Conservation (phyloP, 108 stramenopile genomes). For the Fistulifera solaris region DNA sequence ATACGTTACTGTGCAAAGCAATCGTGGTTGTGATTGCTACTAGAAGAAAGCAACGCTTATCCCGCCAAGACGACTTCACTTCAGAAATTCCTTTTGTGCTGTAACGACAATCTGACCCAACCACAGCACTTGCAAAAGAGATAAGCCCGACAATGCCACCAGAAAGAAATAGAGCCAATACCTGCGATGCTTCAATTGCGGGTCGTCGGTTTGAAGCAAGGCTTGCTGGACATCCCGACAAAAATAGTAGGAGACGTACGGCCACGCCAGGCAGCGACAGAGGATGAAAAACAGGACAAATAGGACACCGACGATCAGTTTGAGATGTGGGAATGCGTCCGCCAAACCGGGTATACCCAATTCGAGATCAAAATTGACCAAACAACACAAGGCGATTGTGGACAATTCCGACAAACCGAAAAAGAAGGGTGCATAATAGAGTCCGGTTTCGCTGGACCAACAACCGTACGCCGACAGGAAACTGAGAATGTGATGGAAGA, state of each 20-base stretch:
- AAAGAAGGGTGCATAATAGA: constrained; percentile 69
- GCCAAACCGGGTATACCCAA: constrained; percentile 64
- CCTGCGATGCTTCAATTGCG: constrained; percentile 23
- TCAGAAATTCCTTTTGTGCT: constrained; percentile 47
- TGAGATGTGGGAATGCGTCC: constrained; percentile 58
- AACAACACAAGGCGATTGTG: constrained; percentile 57
- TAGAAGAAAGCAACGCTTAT: too few relatives aligned
- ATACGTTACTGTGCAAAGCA: too few relatives aligned
- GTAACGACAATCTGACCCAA: constrained; percentile 56
- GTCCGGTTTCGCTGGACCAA: constrained; percentile 43
- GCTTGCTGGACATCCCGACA: constrained; percentile 40
- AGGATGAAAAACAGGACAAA: constrained; percentile 72
- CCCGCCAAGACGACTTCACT: too few relatives aligned
- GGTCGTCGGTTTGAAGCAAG: constrained; percentile 24
- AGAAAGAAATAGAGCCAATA: constrained; percentile 36
- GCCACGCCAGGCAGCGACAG: constrained; percentile 69
- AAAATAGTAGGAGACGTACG: constrained; percentile 56
- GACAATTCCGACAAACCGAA: constrained; percentile 74
- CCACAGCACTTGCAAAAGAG: constrained; percentile 66
- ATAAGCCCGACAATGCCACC: constrained; percentile 39
- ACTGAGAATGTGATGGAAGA: constrained; percentile 66
- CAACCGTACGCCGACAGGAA: constrained; percentile 58
- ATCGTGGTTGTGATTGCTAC: too few relatives aligned
- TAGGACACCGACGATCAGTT: constrained; percentile 41
- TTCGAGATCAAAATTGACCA: constrained; percentile 78